phyloP scores from a whole-genome alignment of 805 yeast genomes.

The Candida insectalens region DNA sequence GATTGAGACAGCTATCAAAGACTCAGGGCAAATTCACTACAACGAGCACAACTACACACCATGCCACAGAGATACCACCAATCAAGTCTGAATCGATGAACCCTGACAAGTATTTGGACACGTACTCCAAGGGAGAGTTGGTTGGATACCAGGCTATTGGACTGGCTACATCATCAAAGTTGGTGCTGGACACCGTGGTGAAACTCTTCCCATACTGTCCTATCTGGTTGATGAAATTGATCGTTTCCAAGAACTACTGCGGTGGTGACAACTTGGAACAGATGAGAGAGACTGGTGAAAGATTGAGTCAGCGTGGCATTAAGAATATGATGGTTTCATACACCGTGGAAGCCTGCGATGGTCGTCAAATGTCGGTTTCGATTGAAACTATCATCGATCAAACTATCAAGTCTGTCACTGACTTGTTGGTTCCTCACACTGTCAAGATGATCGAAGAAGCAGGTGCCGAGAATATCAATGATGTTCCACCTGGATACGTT shows the following conservation, averaged over 20 bases:
- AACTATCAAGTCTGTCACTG: conserved; percentile 56
- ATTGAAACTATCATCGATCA: conserved; percentile 51
- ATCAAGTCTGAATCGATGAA: neutral
- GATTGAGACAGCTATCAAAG: too few relatives aligned
- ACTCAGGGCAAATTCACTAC: neutral
- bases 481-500: conserved; percentile 82
- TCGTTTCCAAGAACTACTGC: conserved; percentile 77
- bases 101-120: conserved; percentile 33
- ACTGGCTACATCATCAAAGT: conserved; percentile 53
- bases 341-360: conserved; percentile 89
- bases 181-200: conserved; percentile 50
- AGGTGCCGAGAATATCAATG: conserved; percentile 37
- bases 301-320: conserved; percentile 64
- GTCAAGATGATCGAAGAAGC: conserved; percentile 39
- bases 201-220: conserved; percentile 71
- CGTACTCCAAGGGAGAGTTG: conserved; percentile 44
- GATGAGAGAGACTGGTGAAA: conserved; percentile 61
- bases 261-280: conserved; percentile 78
- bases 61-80: neutral
- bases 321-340: conserved; percentile 92
- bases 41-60: neutral
- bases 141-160: conserved; percentile 64
- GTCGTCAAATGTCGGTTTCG: conserved; percentile 39
- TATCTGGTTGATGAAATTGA: conserved; percentile 51
- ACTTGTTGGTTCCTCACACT: conserved; percentile 67